A percentile compares a stretch with the other conserved stretches of the same genome.
These are phyloP conservation scores for Neofusicoccum parvum DNA, from an alignment of 2,329 filamentous ascomycete genomes.

Conservation along the genomic window DNA sequence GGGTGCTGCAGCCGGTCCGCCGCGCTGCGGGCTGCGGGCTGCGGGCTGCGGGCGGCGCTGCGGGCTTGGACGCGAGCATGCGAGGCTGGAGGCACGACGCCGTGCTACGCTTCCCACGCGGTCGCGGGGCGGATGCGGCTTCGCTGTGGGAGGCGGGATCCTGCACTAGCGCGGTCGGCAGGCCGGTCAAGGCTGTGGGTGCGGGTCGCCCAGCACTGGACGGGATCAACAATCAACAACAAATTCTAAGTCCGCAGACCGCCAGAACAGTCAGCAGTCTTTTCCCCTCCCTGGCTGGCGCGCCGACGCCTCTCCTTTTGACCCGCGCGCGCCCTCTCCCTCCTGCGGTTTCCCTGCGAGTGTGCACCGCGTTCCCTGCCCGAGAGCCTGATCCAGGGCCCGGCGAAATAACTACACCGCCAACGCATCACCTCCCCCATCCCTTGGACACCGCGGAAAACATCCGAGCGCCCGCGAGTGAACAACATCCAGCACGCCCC, in stretches of 20 bases:
- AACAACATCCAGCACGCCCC: slow-evolving; percentile 2
- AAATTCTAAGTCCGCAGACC: slow-evolving; percentile 21
- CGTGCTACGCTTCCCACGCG: slow-evolving; percentile 8
- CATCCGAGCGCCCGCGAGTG: slow-evolving; percentile 25
- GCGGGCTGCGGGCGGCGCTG: neutral
- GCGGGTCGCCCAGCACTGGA: slow-evolving; percentile 7
- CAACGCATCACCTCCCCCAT: slow-evolving; percentile 24
- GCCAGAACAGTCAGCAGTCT: slow-evolving; percentile 20
- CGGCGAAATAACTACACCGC: slow-evolving; percentile 19
- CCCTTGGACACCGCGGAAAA: slow-evolving; percentile 35
- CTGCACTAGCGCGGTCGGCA: slow-evolving; percentile 5
- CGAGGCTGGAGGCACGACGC: neutral
- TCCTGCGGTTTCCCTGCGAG: neutral
- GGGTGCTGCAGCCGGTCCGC: neutral
- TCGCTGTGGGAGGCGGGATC: neutral
- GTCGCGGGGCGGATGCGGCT: slow-evolving; percentile 12
- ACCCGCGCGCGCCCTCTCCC: neutral
- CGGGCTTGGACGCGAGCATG: neutral
- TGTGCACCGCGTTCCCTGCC: slow-evolving; percentile 3
- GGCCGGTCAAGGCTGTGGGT: slow-evolving; percentile 9
- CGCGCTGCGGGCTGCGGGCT: neutral
- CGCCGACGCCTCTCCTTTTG: slow-evolving; percentile 16
- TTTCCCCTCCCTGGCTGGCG: slow-evolving; percentile 21
- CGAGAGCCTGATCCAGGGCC: slow-evolving; percentile 10
- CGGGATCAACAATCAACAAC: slow-evolving; percentile 21